Evolutionary conservation across 441 rosid species (phyloP).

Genomic region (Croton laevigatus): DNA sequence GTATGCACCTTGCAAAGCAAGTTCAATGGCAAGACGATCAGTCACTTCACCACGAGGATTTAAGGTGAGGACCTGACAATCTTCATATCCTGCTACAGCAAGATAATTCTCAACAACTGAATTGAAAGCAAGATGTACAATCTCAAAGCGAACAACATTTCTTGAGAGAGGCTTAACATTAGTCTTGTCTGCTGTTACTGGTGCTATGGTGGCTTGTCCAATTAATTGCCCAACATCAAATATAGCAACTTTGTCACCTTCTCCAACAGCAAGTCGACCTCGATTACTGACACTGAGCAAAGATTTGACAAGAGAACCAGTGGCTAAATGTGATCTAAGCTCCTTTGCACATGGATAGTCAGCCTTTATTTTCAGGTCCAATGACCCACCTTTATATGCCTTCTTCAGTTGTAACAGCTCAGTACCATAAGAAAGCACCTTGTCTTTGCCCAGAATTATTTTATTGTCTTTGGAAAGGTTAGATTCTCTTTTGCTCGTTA

Average conservation of each 20-base stretch:
- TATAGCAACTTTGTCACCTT: slow-evolving; percentile 99
- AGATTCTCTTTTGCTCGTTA: slow-evolving; percentile 78
- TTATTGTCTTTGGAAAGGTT: slow-evolving; percentile 72
- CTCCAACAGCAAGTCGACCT: slow-evolving; percentile 99
- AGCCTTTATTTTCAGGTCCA: slow-evolving; percentile 97
- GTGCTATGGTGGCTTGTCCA: slow-evolving; percentile 92
- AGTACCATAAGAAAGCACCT: slow-evolving; percentile 73
- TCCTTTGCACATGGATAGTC: slow-evolving; percentile 99
- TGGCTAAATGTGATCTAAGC: slow-evolving; percentile 82
- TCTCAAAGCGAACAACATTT: slow-evolving; percentile 97
- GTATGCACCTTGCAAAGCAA: slow-evolving; percentile 96
- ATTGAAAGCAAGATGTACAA: slow-evolving; percentile 92
- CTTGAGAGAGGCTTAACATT: slow-evolving; percentile 97
- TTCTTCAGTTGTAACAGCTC: slow-evolving; percentile 95
- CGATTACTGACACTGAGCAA: slow-evolving; percentile 95
- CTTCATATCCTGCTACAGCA: slow-evolving; percentile 99
- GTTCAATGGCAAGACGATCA: slow-evolving; percentile 99
- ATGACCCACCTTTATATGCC: slow-evolving; percentile 98
- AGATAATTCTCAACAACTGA: slow-evolving; percentile 89
- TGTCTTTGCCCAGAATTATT: slow-evolving; percentile 73
- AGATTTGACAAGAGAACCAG: slow-evolving; percentile 96
- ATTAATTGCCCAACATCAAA: slow-evolving; percentile 97
- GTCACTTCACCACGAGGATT: slow-evolving; percentile 99
- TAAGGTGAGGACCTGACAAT: slow-evolving; percentile 93
- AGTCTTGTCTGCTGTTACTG: slow-evolving; percentile 96